Conservation (phyloP, 73 alveolate species). For the Breviolum minutum region DNA sequence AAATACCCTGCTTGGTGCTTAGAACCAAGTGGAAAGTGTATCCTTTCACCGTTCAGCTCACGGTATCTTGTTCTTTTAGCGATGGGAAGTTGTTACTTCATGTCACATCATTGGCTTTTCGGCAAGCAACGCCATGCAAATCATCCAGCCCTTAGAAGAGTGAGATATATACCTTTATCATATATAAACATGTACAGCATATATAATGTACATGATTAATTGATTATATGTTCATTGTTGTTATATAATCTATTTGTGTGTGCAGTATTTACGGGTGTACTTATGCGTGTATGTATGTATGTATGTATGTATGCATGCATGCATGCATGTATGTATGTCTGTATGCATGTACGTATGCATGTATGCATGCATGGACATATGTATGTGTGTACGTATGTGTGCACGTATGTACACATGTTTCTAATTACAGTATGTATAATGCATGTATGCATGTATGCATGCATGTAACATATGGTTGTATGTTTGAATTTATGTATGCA, state of each 20-base stretch:
- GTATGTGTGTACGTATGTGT: not conserved
- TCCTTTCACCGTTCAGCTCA: no score
- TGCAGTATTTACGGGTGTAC: not conserved
- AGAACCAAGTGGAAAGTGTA: no score
- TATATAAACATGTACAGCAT: not conserved
- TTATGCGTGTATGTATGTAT: not conserved
- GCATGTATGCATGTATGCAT: no score
- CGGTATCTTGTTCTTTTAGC: no score
- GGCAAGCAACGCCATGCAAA: no score
- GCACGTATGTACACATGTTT: not conserved
- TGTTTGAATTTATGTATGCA: no score
- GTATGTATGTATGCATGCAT: not conserved
- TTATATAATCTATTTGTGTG: not conserved
- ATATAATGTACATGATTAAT: not conserved
- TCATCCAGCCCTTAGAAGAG: not conserved
- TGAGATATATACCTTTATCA: not conserved
- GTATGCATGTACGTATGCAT: not conserved
- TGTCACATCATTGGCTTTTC: no score
- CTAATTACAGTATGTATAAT: no score
- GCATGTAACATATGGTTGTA: no score
- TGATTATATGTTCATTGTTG: not conserved
- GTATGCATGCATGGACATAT: not conserved
- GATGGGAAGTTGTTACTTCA: no score
- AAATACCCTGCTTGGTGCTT: no score
- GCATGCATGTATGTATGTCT: not conserved